These are phyloP conservation scores for Rugonectria rugulosa DNA, from an alignment of 2,329 filamentous ascomycete genomes.

Conservation along the genomic window DNA sequence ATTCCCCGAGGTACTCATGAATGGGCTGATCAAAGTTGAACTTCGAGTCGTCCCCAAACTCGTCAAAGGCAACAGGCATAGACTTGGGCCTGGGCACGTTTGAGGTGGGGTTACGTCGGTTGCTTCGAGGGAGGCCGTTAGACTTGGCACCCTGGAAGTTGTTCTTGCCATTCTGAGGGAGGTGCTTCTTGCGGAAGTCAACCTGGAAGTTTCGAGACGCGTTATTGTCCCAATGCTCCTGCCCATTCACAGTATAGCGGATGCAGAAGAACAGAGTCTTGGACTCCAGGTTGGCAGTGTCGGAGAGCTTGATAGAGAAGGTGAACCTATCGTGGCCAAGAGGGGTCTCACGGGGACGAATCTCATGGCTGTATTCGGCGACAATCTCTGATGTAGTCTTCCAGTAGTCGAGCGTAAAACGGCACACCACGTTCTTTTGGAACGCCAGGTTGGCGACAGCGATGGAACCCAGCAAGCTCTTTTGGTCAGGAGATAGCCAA, in stretches of 20 bases:
- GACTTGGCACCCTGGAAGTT: slow-evolving; percentile 56
- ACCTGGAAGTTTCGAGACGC: slow-evolving; percentile 86
- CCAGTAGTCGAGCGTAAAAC: slow-evolving; percentile 98
- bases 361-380: slow-evolving; percentile 86
- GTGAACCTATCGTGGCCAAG: slow-evolving; percentile 86
- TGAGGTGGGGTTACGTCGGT: slow-evolving; percentile 56
- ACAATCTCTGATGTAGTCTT: slow-evolving; percentile 95
- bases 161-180: slow-evolving; percentile 67
- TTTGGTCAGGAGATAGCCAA: slow-evolving; percentile 87
- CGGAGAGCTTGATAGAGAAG: slow-evolving; percentile 92
- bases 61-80: slow-evolving; percentile 68
- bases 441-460: slow-evolving; percentile 90
- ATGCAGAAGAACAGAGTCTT: slow-evolving; percentile 95
- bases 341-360: slow-evolving; percentile 69
- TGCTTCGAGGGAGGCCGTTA: slow-evolving; percentile 72
- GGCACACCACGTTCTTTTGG: slow-evolving; percentile 85
- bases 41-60: slow-evolving; percentile 71
- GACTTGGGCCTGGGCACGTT: slow-evolving; percentile 59
- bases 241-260: slow-evolving; percentile 82
- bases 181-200: slow-evolving; percentile 84
- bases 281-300: slow-evolving; percentile 87
- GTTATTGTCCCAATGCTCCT: slow-evolving; percentile 98
- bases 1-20: slow-evolving; percentile 70
- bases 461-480: slow-evolving; percentile 82
- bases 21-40: slow-evolving; percentile 67